Evolutionary conservation across 352 stramenopile species (phyloP).

Genomic region (Phytophthora fragariaefolia): DNA sequence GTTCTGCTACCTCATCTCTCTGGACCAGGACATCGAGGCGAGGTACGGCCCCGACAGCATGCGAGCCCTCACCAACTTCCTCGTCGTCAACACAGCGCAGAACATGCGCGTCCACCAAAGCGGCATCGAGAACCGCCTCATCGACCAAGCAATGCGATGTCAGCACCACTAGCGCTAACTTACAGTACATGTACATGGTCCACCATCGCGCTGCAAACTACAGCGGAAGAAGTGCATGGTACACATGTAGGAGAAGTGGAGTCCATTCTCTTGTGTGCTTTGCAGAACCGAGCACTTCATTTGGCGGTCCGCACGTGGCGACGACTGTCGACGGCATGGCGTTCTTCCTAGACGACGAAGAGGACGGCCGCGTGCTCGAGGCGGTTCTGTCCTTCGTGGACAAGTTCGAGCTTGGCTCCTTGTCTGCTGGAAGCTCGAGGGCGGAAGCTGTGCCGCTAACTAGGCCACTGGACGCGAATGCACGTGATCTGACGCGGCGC

Average conservation of each 20-base stretch:
- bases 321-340: not conserved
- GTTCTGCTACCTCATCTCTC: constrained; percentile 54
- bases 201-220: no score
- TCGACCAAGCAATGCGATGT: constrained; percentile 26
- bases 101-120: constrained; percentile 49
- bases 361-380: constrained; percentile 10
- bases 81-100: constrained; percentile 41
- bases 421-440: not conserved
- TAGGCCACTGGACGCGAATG: not conserved
- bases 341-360: constrained; percentile 16
- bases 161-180: not conserved
- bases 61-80: constrained; percentile 51
- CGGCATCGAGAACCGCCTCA: constrained; percentile 53
- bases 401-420: not conserved
- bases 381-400: constrained; percentile 28
- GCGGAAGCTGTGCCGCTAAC: not conserved
- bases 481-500: not conserved
- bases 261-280: not conserved
- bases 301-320: not conserved
- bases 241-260: no score
- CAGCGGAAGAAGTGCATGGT: no score
- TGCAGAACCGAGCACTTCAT: not conserved
- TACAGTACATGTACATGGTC: no score
- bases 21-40: constrained; percentile 42
- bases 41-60: constrained; percentile 32